Conservation (phyloP, 163 green algal genomes). For the Coccomyxa subellipsoidea region DNA sequence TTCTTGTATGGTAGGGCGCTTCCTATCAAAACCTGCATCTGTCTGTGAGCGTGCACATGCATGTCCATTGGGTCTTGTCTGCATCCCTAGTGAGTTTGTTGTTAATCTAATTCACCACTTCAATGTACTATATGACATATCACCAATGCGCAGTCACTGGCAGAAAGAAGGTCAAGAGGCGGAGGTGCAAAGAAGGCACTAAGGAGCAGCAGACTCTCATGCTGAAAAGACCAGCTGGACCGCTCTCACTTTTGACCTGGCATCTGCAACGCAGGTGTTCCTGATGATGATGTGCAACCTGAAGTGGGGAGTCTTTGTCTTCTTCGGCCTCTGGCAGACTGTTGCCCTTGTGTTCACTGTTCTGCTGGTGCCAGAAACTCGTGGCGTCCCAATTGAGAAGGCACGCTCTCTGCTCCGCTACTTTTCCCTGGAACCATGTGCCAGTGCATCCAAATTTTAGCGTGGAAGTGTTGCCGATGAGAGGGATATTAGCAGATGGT, state of each 20-base stretch:
- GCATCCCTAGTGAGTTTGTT: too few relatives aligned
- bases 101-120: too few relatives aligned
- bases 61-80: too few relatives aligned
- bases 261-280: slow-evolving; percentile 71
- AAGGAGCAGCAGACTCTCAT: too few relatives aligned
- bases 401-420: background rate
- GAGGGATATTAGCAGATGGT: too few relatives aligned
- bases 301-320: slow-evolving; percentile 23
- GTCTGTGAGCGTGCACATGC: background rate
- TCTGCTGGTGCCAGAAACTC: slow-evolving; percentile 20
- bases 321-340: slow-evolving; percentile 20
- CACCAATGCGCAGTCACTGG: too few relatives aligned
- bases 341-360: slow-evolving; percentile 17
- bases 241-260: background rate
- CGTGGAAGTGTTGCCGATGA: too few relatives aligned
- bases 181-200: too few relatives aligned
- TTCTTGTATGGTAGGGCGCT: background rate
- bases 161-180: too few relatives aligned
- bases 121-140: too few relatives aligned
- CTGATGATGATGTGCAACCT: slow-evolving; percentile 64
- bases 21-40: background rate
- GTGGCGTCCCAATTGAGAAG: slow-evolving; percentile 19
- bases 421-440: background rate
- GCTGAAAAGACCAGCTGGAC: too few relatives aligned
- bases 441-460: too few relatives aligned